phyloP scores from a whole-genome alignment of 176 grass and related monocot genomes.

The Carex pumila region DNA sequence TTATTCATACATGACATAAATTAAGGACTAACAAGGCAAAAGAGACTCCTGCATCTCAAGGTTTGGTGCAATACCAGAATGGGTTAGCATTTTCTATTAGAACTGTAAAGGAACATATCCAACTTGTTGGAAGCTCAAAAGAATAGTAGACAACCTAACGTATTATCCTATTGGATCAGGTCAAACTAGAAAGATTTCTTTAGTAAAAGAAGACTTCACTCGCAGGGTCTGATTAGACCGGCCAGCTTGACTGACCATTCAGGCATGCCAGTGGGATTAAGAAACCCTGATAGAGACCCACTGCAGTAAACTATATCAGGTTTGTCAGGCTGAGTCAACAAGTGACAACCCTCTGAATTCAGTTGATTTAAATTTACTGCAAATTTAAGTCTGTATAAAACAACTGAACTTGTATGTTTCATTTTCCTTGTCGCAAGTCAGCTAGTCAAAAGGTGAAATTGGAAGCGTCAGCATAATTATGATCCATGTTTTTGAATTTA shows the following conservation, averaged over 20 bases:
- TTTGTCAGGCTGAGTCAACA: background rate
- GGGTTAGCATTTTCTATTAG: background rate
- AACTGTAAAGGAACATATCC: background rate
- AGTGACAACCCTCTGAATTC: background rate
- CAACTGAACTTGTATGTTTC: background rate
- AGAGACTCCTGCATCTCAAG: background rate
- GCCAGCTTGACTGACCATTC: background rate
- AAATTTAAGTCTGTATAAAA: background rate
- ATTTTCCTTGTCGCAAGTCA: background rate
- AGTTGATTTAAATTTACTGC: background rate
- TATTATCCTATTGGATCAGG: background rate
- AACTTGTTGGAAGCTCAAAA: background rate
- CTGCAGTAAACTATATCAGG: background rate
- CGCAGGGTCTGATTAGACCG: background rate
- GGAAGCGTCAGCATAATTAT: background rate
- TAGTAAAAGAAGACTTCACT: background rate
- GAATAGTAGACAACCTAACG: background rate
- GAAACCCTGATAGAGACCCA: too few species aligned
- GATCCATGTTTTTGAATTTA: background rate
- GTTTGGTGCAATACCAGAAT: background rate
- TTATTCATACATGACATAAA: background rate
- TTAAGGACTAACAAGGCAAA: background rate
- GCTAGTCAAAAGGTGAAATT: background rate
- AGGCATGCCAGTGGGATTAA: background rate
- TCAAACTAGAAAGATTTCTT: background rate